Evolutionary conservation across 768 basidiomycete species (phyloP), one percentile per base, ranked within the genome.

Genomic region (Asterophora lycoperdoides): DNA sequence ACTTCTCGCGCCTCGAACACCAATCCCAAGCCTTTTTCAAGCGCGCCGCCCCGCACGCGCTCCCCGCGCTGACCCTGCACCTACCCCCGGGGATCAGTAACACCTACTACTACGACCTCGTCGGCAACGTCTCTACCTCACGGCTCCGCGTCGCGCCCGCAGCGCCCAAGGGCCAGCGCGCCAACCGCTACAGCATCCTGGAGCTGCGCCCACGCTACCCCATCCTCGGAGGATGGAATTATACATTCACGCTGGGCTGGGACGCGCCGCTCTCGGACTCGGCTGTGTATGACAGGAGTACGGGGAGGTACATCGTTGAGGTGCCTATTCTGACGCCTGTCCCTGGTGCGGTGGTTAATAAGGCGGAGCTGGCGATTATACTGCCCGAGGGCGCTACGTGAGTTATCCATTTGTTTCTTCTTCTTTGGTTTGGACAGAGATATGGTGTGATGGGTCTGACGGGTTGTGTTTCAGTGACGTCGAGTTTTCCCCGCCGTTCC

Each of bases 111-210:
- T 90, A 88, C 62, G 96, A 99, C 67, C 70, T 81, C 42, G 87
- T 93, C 57, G 96, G 96, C 44, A 99, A 99, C 63, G 93, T 99
- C 36, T 97, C 95, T 1, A 97, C 94, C 5, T 96, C 95, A 1
- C 81, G 76, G 51, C 79, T 98, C 58, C 84, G 92, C 14, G 71
- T 72, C 34, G 76, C 81, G 1, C 84, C 86, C 35, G 80, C 86
- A 5, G 70, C 76, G 5, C 73, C 84, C 3, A 81, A 81, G 57
- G 75, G 74, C n/a, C 67, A 68, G 50, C 74, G 73, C 48, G 67
- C 69, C 11, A 74, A 71, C 48, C 74, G 79, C 37, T 74, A 75
- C 59, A 89, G 89, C 45, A 54, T 86, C 18, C 74, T 99, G 19
- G 93, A 97, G 59, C 64, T 98, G 41, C 77, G 76, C 34, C 95